Evolutionary conservation across 2,329 filamentous ascomycete genomes (phyloP).

Genomic region (Stagonosporopsis rhizophila): DNA sequence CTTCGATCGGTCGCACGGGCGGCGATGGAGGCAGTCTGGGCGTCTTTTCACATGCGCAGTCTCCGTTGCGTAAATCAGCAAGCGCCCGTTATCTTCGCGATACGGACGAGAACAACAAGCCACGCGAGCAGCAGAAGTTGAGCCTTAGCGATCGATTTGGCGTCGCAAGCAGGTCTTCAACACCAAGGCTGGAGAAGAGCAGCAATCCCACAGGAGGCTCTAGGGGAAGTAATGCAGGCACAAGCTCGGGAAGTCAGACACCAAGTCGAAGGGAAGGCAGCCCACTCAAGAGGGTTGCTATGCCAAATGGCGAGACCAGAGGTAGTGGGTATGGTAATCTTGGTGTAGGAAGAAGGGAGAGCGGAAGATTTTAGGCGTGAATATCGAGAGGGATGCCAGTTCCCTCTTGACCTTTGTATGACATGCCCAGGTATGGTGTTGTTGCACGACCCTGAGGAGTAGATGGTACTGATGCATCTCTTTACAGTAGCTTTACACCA

Average conservation of each 20-base stretch:
- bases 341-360: constrained; percentile 38
- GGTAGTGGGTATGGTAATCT: constrained; percentile 34
- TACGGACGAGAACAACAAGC: constrained; percentile 21
- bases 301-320: constrained; percentile 36
- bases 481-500: neutral
- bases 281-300: constrained; percentile 55
- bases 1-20: constrained; percentile 55
- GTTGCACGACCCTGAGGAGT: neutral
- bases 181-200: constrained; percentile 15
- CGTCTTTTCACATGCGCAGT: constrained; percentile 79
- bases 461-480: neutral
- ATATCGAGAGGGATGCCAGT: neutral
- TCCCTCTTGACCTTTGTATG: neutral
- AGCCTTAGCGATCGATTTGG: constrained; percentile 17
- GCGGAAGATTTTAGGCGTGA: constrained; percentile 29
- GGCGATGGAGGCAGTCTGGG: constrained; percentile 80
- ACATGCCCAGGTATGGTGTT: neutral
- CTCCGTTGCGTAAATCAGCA: constrained; percentile 80
- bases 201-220: constrained; percentile 19
- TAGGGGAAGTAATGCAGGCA: constrained; percentile 29
- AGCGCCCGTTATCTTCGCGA: constrained; percentile 61
- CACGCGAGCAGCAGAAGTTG: constrained; percentile 4
- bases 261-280: constrained; percentile 50
- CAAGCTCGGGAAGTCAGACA: constrained; percentile 8
- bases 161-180: constrained; percentile 11